These are phyloP conservation scores for Trapa incisa DNA, from an alignment of 345 rosid genomes.

Conservation along the genomic window DNA sequence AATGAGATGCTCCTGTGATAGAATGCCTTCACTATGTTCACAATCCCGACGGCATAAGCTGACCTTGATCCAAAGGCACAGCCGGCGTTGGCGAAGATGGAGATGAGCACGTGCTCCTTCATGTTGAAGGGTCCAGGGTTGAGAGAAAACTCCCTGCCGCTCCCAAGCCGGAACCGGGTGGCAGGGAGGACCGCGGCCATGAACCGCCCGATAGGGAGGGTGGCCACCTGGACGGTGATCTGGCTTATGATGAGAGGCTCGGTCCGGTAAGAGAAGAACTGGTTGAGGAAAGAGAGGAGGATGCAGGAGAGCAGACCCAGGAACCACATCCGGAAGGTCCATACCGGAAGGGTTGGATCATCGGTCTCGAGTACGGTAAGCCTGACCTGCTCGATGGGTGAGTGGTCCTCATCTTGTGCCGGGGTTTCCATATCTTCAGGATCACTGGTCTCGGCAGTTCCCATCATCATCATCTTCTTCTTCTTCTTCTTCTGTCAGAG, in stretches of 20 bases:
- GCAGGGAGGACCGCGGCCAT: conserved; percentile 46
- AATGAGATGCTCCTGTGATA: conserved; percentile 51
- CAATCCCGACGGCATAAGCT: conserved; percentile 58
- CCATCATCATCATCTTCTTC: too few relatives aligned
- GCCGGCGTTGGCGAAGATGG: conserved; percentile 80
- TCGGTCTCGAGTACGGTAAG: conserved; percentile 66
- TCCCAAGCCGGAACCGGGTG: conserved; percentile 44
- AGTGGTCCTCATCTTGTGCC: conserved; percentile 35
- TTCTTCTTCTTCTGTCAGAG: too few relatives aligned
- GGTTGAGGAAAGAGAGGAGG: conserved; percentile 70
- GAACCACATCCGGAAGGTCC: conserved; percentile 90
- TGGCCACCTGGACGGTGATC: conserved; percentile 65
- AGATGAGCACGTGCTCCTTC: conserved; percentile 75
- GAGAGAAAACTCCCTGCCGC: conserved; percentile 42
- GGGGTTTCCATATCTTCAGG: conserved; percentile 9
- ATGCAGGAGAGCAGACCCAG: conserved; percentile 55
- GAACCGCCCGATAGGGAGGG: conserved; percentile 70
- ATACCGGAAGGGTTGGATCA: conserved; percentile 63
- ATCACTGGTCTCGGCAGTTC: conserved; percentile 4
- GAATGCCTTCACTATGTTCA: conserved; percentile 62
- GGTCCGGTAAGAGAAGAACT: conserved; percentile 68
- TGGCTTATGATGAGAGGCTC: conserved; percentile 76
- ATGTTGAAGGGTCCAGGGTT: conserved; percentile 82
- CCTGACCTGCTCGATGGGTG: conserved; percentile 71
- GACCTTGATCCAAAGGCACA: conserved; percentile 66